These are phyloP conservation scores for Symbiotaphrina buchneri DNA, from an alignment of 495 filamentous ascomycete genomes.

Conservation along the genomic window DNA sequence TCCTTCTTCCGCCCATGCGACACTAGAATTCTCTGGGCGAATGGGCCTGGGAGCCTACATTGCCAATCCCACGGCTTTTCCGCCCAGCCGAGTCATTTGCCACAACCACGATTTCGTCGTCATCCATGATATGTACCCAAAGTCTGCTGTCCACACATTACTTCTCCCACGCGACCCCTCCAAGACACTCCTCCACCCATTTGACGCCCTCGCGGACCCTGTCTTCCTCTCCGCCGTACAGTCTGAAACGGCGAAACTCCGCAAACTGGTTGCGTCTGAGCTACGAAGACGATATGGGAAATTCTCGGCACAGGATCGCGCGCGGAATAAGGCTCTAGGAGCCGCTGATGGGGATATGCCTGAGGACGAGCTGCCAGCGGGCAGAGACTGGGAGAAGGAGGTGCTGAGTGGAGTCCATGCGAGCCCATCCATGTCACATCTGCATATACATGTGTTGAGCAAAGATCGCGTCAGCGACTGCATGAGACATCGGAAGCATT, in stretches of 20 bases:
- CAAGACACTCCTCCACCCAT: conserved; percentile 44
- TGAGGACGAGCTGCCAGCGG: conserved; percentile 30
- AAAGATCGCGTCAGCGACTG: conserved; percentile 45
- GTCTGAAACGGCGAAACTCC: conserved; percentile 34
- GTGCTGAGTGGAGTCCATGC: conserved; percentile 65
- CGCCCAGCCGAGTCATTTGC: conserved; percentile 38
- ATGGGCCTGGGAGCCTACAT: conserved; percentile 54
- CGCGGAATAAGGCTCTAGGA: conserved; percentile 32
- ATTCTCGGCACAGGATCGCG: conserved; percentile 34
- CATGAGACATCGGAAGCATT: conserved; percentile 69
- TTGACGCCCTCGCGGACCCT: conserved; percentile 51
- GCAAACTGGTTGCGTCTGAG: conserved; percentile 45
- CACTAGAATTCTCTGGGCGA: conserved; percentile 25
- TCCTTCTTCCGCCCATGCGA: conserved; percentile 7
- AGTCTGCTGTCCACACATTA: conserved; percentile 65
- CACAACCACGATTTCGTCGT: conserved; percentile 50
- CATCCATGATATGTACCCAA: conserved; percentile 70
- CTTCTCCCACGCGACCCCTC: conserved; percentile 52
- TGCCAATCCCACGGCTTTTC: conserved; percentile 37
- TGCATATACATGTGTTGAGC: conserved; percentile 77
- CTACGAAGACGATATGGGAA: conserved; percentile 45
- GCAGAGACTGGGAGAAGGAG: conserved; percentile 60
- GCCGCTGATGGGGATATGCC: conserved; percentile 17
- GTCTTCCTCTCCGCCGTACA: conserved; percentile 44
- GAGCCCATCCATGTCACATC: conserved; percentile 73